Evolutionary conservation across 768 basidiomycete species (phyloP).

Genomic region (Phanerochaete carnosa): DNA sequence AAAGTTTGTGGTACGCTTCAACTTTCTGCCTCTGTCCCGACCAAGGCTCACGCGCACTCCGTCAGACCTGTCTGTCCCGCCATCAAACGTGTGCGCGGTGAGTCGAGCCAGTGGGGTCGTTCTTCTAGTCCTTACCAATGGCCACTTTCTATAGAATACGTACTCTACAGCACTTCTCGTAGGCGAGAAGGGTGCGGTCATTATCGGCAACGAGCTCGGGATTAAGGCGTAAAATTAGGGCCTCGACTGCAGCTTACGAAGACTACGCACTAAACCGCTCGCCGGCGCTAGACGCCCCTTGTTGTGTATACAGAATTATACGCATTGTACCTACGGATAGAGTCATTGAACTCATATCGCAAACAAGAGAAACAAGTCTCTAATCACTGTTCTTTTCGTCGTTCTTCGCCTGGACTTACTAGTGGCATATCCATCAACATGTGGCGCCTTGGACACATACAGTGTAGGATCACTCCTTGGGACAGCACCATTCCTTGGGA

Average conservation of each 20-base stretch:
- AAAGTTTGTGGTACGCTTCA: slow-evolving; percentile 31
- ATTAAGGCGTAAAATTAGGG: background rate
- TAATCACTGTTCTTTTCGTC: too few relatives aligned
- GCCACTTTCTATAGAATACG: slow-evolving; percentile 12
- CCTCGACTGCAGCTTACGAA: background rate
- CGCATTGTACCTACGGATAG: too few relatives aligned
- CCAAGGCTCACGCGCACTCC: slow-evolving; percentile 20
- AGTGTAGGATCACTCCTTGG: too few relatives aligned
- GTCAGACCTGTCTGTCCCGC: slow-evolving; percentile 39
- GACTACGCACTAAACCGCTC: too few relatives aligned
- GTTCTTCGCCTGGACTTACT: too few relatives aligned
- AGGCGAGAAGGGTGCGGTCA: slow-evolving; percentile 14
- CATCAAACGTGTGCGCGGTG: slow-evolving; percentile 35
- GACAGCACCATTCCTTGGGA: too few relatives aligned
- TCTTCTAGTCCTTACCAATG: background rate
- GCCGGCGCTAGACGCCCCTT: too few relatives aligned
- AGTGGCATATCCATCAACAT: too few relatives aligned
- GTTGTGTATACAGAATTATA: too few relatives aligned
- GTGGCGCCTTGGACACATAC: too few relatives aligned
- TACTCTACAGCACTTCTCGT: slow-evolving; percentile 12
- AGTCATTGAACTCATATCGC: too few relatives aligned
- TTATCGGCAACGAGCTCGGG: slow-evolving; percentile 13
- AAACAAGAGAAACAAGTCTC: too few relatives aligned
- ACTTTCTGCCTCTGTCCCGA: background rate
- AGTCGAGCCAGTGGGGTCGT: background rate